Percentiles rank a stretch among this genome's conserved stretches.
Evolutionary conservation across 1,284 basidiomycete genomes (phyloP).

Genomic region (Cryptococcus neoformans): DNA sequence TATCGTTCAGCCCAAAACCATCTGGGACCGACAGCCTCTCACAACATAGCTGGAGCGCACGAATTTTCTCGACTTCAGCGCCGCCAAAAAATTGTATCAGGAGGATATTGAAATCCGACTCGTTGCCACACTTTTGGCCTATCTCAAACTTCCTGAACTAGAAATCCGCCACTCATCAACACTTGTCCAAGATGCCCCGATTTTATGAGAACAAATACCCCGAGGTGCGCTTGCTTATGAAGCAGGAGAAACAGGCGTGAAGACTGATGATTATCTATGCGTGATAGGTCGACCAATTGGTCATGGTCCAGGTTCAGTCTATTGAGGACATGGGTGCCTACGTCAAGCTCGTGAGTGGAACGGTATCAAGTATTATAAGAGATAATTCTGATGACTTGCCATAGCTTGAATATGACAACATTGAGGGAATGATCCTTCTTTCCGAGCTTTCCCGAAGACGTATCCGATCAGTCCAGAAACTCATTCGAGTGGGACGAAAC

Average conservation of each 20-base stretch:
- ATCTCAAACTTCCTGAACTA: too few species aligned
- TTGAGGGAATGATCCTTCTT: constrained; percentile 98
- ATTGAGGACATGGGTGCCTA: constrained; percentile 99
- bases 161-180: too few species aligned
- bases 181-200: constrained; percentile 39
- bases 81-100: too few species aligned
- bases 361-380: neutral
- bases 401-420: constrained; percentile 97
- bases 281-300: constrained; percentile 82
- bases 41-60: too few species aligned
- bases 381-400: neutral
- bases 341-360: constrained; percentile 79
- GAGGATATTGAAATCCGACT: too few species aligned
- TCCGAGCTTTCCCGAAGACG: constrained; percentile 95
- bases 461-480: constrained; percentile 96
- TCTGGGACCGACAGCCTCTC: too few species aligned
- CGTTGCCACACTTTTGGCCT: too few species aligned
- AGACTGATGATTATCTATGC: neutral
- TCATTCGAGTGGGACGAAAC: constrained; percentile 96
- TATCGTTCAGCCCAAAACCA: too few species aligned
- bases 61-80: too few species aligned
- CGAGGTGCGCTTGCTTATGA: constrained; percentile 37
- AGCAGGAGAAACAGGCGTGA: too few species aligned
- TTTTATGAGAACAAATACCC: constrained; percentile 54
- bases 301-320: constrained; percentile 99